A percentile compares a stretch with the other conserved stretches of the same genome.
Evolutionary conservation across 2,329 filamentous ascomycete genomes (phyloP).

Genomic region (Gyromitra esculenta): DNA sequence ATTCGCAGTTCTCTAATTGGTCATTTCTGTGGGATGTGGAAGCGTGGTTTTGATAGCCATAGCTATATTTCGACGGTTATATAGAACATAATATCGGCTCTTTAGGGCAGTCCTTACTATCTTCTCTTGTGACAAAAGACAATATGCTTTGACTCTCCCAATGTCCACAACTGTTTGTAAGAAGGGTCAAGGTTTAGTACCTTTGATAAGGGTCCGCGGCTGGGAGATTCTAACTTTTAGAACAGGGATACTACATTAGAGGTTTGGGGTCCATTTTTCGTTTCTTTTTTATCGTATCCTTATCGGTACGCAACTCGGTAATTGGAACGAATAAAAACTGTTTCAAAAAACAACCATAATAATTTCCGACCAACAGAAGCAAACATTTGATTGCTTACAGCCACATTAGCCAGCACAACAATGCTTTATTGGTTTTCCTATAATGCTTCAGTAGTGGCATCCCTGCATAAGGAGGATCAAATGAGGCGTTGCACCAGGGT

Average conservation of each 20-base stretch:
- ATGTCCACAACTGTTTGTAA: neutral
- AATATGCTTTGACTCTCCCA: neutral
- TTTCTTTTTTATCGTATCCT: constrained; percentile 5
- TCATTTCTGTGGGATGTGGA: neutral
- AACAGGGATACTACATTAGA: constrained; percentile 4
- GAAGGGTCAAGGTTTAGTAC: neutral
- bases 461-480: constrained; percentile 8
- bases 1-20: neutral
- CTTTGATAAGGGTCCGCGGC: too few relatives aligned
- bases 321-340: neutral
- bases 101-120: neutral
- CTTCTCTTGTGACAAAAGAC: neutral
- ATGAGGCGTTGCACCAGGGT: constrained; percentile 21
- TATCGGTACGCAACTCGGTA: neutral
- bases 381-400: neutral
- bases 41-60: neutral
- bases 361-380: neutral
- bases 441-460: neutral
- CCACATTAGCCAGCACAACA: constrained; percentile 10
- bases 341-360: neutral
- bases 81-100: neutral
- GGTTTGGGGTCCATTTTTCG: neutral
- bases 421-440: constrained; percentile 4
- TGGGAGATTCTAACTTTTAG: neutral
- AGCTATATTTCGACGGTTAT: neutral